phyloP scores from a whole-genome alignment of 1,284 basidiomycete genomes.

The Moesziomyces aphidis region DNA sequence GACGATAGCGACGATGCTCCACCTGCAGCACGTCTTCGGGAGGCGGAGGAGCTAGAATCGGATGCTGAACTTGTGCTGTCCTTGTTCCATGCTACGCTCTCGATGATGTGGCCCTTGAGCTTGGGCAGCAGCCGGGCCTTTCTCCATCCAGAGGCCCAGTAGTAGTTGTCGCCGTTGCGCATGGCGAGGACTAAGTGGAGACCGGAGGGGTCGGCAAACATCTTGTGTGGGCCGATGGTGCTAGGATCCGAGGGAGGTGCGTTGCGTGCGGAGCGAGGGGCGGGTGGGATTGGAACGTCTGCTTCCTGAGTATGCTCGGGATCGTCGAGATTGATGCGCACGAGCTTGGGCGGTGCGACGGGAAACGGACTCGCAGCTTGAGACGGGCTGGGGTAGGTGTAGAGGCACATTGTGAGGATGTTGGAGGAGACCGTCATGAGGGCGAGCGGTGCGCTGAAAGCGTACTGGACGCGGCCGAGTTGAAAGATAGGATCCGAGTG shows the following conservation, averaged over 20 bases:
- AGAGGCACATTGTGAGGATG: slow-evolving; percentile 64
- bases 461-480: slow-evolving; percentile 65
- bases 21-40: slow-evolving; percentile 15
- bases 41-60: background rate
- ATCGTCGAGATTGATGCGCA: slow-evolving; percentile 65
- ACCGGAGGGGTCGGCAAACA: slow-evolving; percentile 81
- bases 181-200: slow-evolving; percentile 89
- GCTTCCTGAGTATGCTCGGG: slow-evolving; percentile 61
- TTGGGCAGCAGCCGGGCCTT: slow-evolving; percentile 67
- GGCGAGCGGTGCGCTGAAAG: slow-evolving; percentile 61
- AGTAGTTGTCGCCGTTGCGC: slow-evolving; percentile 91
- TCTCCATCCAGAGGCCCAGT: slow-evolving; percentile 70
- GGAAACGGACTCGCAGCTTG: slow-evolving; percentile 26
- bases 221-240: slow-evolving; percentile 47
- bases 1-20: slow-evolving; percentile 16
- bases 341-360: slow-evolving; percentile 48
- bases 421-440: slow-evolving; percentile 62
- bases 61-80: background rate
- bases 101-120: slow-evolving; percentile 84
- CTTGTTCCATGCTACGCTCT: slow-evolving; percentile 90
- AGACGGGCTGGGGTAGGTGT: slow-evolving; percentile 37
- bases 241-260: slow-evolving; percentile 50
- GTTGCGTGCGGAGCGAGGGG: slow-evolving; percentile 45
- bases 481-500: slow-evolving; percentile 60
- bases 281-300: slow-evolving; percentile 56